Conservation (phyloP, 2,329 filamentous ascomycete species). For the Colletotrichum brevisporum region DNA sequence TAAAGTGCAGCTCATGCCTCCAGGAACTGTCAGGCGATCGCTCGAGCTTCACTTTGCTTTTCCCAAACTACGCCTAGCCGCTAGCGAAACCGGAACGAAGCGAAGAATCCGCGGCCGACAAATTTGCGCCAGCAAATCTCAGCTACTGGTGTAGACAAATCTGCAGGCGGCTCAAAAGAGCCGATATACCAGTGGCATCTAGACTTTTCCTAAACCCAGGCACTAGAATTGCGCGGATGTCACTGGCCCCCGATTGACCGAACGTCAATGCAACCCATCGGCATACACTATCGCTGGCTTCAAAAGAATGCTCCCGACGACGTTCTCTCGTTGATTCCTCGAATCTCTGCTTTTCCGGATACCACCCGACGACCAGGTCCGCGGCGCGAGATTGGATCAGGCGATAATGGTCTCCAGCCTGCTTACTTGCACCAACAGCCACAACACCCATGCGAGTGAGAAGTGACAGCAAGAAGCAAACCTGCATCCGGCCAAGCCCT, state of each 20-base stretch:
- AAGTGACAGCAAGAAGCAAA: slow-evolving; percentile 18
- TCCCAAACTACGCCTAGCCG: neutral
- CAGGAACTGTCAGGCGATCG: neutral
- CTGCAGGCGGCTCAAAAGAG: neutral
- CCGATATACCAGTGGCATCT: neutral
- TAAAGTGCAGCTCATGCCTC: neutral
- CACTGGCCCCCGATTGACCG: slow-evolving; percentile 7
- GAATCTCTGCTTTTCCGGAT: neutral
- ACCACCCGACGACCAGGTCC: slow-evolving; percentile 16
- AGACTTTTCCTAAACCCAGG: slow-evolving; percentile 8
- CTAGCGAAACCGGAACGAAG: neutral
- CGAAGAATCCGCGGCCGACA: neutral
- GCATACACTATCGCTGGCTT: slow-evolving; percentile 10
- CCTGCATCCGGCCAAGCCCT: neutral
- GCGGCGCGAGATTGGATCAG: slow-evolving; percentile 21
- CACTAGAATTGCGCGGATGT: slow-evolving; percentile 6
- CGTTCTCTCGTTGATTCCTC: neutral
- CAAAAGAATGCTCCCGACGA: neutral
- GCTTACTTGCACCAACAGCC: slow-evolving; percentile 17
- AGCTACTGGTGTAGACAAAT: neutral
- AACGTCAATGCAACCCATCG: slow-evolving; percentile 19
- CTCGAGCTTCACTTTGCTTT: neutral
- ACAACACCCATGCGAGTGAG: slow-evolving; percentile 5
- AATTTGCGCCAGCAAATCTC: too few species aligned
- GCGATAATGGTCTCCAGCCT: neutral